Evolutionary conservation across 2,329 filamentous ascomycete genomes (phyloP).

Genomic region (Alternaria triticina): DNA sequence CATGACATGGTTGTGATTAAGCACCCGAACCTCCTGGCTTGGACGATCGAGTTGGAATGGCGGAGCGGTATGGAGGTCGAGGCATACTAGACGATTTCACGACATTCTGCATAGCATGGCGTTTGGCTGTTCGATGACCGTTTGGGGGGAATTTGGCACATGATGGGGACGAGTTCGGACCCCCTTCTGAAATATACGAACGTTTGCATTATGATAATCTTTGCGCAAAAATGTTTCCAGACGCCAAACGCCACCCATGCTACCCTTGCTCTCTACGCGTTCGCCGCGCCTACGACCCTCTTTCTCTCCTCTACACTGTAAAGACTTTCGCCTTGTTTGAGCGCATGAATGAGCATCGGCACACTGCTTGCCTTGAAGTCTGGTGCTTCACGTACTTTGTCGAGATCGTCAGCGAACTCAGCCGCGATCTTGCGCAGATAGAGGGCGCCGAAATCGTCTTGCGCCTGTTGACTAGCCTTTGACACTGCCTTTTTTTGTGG

Average conservation of each 20-base stretch:
- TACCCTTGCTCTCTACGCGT: neutral
- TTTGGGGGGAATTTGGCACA: neutral
- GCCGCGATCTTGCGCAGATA: conserved; percentile 73
- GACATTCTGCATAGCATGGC: conserved; percentile 1
- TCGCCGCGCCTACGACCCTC: conserved; percentile 43
- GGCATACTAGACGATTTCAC: conserved; percentile 6
- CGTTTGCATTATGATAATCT: neutral
- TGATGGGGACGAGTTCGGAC: neutral
- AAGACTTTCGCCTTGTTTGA: conserved; percentile 70
- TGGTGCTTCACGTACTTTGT: conserved; percentile 70
- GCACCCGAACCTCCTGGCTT: conserved; percentile 86
- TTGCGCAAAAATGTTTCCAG: neutral
- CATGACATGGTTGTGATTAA: conserved; percentile 96
- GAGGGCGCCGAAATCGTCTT: conserved; percentile 63
- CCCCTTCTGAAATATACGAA: neutral
- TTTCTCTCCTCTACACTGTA: conserved; percentile 64
- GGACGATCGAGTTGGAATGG: conserved; percentile 92
- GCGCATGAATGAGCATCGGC: conserved; percentile 68
- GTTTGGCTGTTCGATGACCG: neutral
- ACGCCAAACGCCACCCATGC: conserved; percentile 25
- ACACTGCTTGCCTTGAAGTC: conserved; percentile 72
- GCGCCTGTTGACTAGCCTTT: neutral
- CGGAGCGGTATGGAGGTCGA: conserved; percentile 57
- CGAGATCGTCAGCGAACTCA: conserved; percentile 76
- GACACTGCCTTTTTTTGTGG: conserved; percentile 6